Evolutionary conservation across 345 rosid species (phyloP).

Genomic region (Odontarrhena argentea): DNA sequence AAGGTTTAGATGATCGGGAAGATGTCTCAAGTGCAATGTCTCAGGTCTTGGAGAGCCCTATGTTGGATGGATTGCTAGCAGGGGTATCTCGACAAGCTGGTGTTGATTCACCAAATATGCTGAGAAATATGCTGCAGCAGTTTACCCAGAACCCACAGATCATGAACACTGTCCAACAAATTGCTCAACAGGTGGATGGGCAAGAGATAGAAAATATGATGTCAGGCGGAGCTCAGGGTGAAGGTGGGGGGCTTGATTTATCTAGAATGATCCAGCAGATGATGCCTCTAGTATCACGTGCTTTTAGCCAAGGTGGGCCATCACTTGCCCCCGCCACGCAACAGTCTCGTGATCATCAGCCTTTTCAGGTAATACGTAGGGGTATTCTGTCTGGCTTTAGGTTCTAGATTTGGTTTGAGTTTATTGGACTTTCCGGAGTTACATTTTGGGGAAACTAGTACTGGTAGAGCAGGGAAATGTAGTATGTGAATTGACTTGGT

Average conservation of each 20-base stretch:
- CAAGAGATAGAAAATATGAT: conserved; percentile 76
- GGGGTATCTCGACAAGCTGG: conserved; percentile 81
- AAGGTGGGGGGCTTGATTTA: conserved; percentile 68
- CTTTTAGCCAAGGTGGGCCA: conserved; percentile 56
- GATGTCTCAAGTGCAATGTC: conserved; percentile 67
- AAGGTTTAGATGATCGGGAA: conserved; percentile 47
- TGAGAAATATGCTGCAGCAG: conserved; percentile 86
- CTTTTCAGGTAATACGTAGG: conserved; percentile 50
- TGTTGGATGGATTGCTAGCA: conserved; percentile 64
- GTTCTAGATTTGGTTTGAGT: neutral
- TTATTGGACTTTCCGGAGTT: neutral
- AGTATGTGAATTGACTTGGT: neutral
- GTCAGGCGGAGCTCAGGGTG: conserved; percentile 59
- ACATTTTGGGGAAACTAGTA: neutral
- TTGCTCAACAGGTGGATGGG: conserved; percentile 85
- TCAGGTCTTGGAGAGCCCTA: conserved; percentile 69
- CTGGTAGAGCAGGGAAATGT: neutral
- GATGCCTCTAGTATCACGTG: conserved; percentile 96
- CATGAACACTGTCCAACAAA: conserved; percentile 79
- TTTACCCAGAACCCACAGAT: conserved; percentile 81
- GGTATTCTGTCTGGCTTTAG: neutral
- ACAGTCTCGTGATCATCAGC: conserved; percentile 42
- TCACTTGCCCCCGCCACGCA: conserved; percentile 28
- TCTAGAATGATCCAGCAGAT: conserved; percentile 87
- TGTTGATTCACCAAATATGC: conserved; percentile 71